Evolutionary conservation across 225 moss, liverwort and hornwort genomes (phyloP), one percentile per base, ranked within the genome.

Genomic region (Pseudisothecium myosuroides): DNA sequence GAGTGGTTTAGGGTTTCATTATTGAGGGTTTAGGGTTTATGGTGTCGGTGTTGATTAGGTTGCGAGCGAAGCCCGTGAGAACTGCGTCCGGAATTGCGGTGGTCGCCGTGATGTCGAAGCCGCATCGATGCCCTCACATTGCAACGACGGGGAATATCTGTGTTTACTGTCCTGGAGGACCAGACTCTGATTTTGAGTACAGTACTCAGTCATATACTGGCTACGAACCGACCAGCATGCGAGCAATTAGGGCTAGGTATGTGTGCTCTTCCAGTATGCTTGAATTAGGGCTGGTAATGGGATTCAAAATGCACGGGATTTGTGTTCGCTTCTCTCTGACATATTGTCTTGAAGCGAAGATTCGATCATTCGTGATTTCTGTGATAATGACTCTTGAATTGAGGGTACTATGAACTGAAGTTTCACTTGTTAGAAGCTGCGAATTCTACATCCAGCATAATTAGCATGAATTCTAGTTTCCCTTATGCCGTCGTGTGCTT

Each of bases 151-250:
- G 99, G 79, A 99, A 99, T 82, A 99, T 99, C 59, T 99, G 99
- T 84, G 99, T 99, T 22, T 99, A 99, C 91, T 99, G 99, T 81
- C 99, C 99, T 56, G 99, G 99, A 66, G 99, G 99, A 68, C 99
- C 99, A 14, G 99, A 99, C 86, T 99, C 99, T 56, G 99, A 99
- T 92, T 99, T 99, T 31, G 99, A 99, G 90, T 99, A 99, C 62
- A 99, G 99, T 85, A 97, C 99, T 60, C 99, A 99, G 91, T 99
- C 99, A 63, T 99, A 99, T 89, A 99, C 99, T 76, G 99, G 99
- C 78, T 99, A 99, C 84, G 99, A 99, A 80, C 99, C 99, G 31
- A 99, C 99, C 69, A 99, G 99, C 83, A 99, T 99, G 99, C 97
- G 99, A 87, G 99, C 99, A 74, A 99, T 99, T 89, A 92, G 99